Percentiles rank a stretch among this genome's conserved stretches.
Conservation (phyloP, 352 stramenopile species). For the Phytopythium mirpurense region DNA sequence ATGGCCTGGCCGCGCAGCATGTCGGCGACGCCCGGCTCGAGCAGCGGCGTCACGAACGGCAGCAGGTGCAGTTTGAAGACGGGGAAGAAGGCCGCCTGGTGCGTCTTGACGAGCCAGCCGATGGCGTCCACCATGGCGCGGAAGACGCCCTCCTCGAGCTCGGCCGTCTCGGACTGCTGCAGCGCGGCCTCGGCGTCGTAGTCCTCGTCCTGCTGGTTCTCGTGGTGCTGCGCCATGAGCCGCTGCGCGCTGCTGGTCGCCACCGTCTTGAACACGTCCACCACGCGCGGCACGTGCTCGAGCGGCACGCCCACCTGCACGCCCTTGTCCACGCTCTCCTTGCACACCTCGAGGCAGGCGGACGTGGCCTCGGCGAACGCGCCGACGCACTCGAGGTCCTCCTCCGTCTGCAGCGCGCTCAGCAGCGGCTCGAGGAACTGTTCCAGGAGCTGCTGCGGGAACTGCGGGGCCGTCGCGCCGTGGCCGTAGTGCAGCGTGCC, state of each 20-base stretch:
- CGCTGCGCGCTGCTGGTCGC: conserved; percentile 59
- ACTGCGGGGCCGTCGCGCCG: conserved; percentile 44
- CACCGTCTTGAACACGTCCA: conserved; percentile 70
- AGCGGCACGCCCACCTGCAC: conserved; percentile 63
- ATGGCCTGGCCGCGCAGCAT: conserved; percentile 78
- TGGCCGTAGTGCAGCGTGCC: conserved; percentile 64
- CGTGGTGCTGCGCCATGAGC: conserved; percentile 46
- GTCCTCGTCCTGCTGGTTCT: conserved; percentile 76
- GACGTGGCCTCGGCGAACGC: conserved; percentile 73
- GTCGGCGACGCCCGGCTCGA: conserved; percentile 49
- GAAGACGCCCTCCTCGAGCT: conserved; percentile 76
- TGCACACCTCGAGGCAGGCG: conserved; percentile 74
- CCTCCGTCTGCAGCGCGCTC: conserved; percentile 61
- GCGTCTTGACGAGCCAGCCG: conserved; percentile 81
- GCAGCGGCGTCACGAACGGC: conserved; percentile 58
- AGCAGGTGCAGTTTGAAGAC: conserved; percentile 69
- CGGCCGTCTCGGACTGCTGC: conserved; percentile 63
- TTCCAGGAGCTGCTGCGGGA: conserved; percentile 80
- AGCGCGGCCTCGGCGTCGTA: conserved; percentile 71
- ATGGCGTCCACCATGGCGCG: conserved; percentile 81
- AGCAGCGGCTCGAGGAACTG: conserved; percentile 74
- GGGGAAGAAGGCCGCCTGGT: conserved; percentile 73
- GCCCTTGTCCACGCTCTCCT: conserved; percentile 72
- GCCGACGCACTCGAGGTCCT: conserved; percentile 74
- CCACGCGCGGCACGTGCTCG: conserved; percentile 56